Evolutionary conservation across 2,329 filamentous ascomycete genomes (phyloP), one percentile per base, ranked within the genome.

Genomic region (Clonostachys chloroleuca): DNA sequence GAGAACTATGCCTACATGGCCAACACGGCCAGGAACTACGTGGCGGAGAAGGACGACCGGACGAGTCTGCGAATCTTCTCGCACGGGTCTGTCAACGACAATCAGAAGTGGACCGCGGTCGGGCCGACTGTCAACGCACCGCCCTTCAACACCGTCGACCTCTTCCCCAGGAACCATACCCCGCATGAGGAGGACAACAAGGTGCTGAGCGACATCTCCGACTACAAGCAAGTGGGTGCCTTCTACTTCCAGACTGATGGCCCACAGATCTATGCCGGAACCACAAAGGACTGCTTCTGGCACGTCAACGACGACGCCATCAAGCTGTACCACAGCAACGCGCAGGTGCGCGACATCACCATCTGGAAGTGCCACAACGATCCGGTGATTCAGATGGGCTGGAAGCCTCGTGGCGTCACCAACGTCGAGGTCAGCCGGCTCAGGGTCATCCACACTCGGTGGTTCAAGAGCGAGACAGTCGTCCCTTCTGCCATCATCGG

Each of bases 151-250:
- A 59, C 51, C 18, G 62, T 65, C 52, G 62, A 64, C 49, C 49
- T 56, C 18, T 48, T 54, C 40, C 49, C 46, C 5, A 50, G 59
- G 30, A 49, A 52, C n/a, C 41, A 41, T 37, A 48, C 46, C 6
- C 18, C 46, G 18, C 46, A 48, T 35, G 46, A 48, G 42, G 46
- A 48, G n/a, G 46, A 48, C 34, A 48, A 48, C 42, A 45, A 44
- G 46, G 46, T 48, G 17, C 18, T 24, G 30, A 52, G 56, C 40
- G 35, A 54, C 30, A 51, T 53, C 18, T 52, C 39, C 5, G 62
- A 65, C 44, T 64, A 65, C 51, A 65, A 65, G 51, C 62, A 64
- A 50, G 62, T 65, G 20, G 62, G 62, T 16, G 58, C 61, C 12
- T 65, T 56, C 49, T 65, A 60, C 45, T 50, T 49, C 34, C 62